A percentile compares a stretch with the other conserved stretches of the same genome.
These are phyloP conservation scores for Huntiella moniliformis DNA, from an alignment of 2,329 filamentous ascomycete genomes.

Conservation along the genomic window DNA sequence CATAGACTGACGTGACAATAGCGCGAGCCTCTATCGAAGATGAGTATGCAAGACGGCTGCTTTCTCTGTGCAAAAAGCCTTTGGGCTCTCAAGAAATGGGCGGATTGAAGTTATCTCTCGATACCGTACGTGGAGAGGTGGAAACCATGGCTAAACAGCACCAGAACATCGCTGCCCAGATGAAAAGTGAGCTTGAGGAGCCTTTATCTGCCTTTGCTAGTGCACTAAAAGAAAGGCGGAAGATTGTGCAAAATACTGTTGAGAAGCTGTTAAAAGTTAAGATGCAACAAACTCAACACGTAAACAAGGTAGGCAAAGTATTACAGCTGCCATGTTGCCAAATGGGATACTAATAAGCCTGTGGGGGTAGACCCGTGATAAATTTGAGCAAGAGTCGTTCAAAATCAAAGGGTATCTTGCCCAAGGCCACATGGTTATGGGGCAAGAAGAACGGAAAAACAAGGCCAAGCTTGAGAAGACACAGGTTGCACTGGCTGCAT, in stretches of 20 bases:
- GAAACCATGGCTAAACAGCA: constrained; percentile 92
- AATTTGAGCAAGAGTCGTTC: constrained; percentile 91
- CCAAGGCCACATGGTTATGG: constrained; percentile 99
- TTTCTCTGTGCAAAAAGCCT: constrained; percentile 70
- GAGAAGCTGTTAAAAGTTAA: constrained; percentile 91
- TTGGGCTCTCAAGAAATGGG: constrained; percentile 77
- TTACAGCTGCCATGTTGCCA: neutral
- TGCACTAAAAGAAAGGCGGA: constrained; percentile 87
- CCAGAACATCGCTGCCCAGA: constrained; percentile 72
- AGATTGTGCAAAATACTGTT: constrained; percentile 86
- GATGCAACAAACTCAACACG: constrained; percentile 69
- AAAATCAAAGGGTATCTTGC: constrained; percentile 98
- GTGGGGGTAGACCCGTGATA: constrained; percentile 52
- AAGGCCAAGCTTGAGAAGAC: constrained; percentile 98
- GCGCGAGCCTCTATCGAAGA: constrained; percentile 83
- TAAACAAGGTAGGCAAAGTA: constrained; percentile 63
- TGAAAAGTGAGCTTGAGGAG: constrained; percentile 92
- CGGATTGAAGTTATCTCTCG: constrained; percentile 64
- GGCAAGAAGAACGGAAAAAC: constrained; percentile 95
- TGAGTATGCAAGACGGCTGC: constrained; percentile 79
- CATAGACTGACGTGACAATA: neutral
- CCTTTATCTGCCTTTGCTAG: constrained; percentile 80
- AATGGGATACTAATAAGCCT: constrained; percentile 9
- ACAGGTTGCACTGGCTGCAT: constrained; percentile 79
- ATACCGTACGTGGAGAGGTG: constrained; percentile 72